Conservation (phyloP, 176 grass and related monocot genomes). For the Oryza meridionalis region DNA sequence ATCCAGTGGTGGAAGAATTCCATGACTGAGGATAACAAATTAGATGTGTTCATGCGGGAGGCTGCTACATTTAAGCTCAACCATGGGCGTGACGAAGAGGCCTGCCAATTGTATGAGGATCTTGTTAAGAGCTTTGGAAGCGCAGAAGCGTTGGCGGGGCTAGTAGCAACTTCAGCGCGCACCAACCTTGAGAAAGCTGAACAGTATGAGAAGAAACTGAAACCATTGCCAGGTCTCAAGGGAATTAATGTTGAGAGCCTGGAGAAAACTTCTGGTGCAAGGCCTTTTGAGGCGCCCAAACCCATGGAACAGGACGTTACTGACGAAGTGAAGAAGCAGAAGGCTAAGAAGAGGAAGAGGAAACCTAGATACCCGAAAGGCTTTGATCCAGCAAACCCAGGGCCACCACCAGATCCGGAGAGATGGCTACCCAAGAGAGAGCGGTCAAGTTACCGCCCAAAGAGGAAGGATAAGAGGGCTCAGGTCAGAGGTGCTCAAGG, state of each 20-base stretch:
- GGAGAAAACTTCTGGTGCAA: conserved; percentile 87
- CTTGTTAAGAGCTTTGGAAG: conserved; percentile 78
- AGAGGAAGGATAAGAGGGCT: conserved; percentile 89
- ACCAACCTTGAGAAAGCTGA: conserved; percentile 84
- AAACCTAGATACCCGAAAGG: conserved; percentile 88
- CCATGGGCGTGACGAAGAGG: conserved; percentile 74
- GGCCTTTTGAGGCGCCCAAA: conserved; percentile 61
- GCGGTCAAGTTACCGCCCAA: conserved; percentile 84
- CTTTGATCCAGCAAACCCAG: conserved; percentile 80
- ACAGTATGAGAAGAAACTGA: conserved; percentile 83
- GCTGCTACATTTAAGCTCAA: conserved; percentile 90
- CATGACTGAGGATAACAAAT: conserved; percentile 79
- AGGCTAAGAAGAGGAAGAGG: conserved; percentile 87
- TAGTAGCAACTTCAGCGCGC: conserved; percentile 74
- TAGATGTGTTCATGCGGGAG: conserved; percentile 74
- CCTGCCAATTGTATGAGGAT: conserved; percentile 75
- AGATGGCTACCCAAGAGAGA: conserved; percentile 95
- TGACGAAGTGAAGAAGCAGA: conserved; percentile 75
- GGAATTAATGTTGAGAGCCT: conserved; percentile 70
- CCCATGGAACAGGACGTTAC: conserved; percentile 51
- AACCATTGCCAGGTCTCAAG: conserved; percentile 76
- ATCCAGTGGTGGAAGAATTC: conserved; percentile 89
- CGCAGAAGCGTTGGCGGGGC: conserved; percentile 72
- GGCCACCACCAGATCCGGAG: conserved; percentile 86
- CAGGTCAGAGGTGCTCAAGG: conserved; percentile 92